Evolutionary conservation across 2,329 filamentous ascomycete genomes (phyloP).

Genomic region (Arachnomyces sp.): DNA sequence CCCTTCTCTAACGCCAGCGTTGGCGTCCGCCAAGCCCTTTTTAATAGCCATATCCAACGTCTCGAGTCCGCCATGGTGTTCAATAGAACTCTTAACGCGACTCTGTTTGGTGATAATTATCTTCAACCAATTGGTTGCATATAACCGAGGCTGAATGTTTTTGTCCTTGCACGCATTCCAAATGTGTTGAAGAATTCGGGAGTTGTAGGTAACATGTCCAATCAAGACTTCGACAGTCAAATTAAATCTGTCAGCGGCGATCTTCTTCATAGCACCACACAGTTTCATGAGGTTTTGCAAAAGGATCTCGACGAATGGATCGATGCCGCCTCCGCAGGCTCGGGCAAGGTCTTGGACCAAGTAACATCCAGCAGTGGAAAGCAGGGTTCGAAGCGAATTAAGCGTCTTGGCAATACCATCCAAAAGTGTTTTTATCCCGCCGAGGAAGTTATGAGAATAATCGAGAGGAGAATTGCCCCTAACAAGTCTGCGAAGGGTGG

Average conservation of each 20-base stretch:
- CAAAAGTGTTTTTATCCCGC: constrained; percentile 62
- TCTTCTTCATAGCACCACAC: constrained; percentile 84
- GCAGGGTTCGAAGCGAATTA: constrained; percentile 76
- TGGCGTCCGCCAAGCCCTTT: constrained; percentile 80
- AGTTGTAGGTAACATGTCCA: constrained; percentile 67
- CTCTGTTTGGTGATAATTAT: constrained; percentile 70
- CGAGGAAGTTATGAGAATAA: constrained; percentile 62
- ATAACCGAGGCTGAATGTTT: constrained; percentile 77
- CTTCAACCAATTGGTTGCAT: constrained; percentile 72
- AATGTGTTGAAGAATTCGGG: constrained; percentile 76
- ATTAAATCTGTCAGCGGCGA: constrained; percentile 76
- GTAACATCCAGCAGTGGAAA: constrained; percentile 77
- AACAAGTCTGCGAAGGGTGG: constrained; percentile 66
- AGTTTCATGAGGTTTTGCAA: constrained; percentile 86
- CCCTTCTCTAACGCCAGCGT: constrained; percentile 79
- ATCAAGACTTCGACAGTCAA: constrained; percentile 72
- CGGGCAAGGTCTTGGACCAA: constrained; percentile 77
- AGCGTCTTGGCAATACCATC: constrained; percentile 84
- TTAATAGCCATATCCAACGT: constrained; percentile 79
- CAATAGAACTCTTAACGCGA: constrained; percentile 62
- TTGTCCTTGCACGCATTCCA: constrained; percentile 80
- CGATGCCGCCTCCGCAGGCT: constrained; percentile 67
- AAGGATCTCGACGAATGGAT: constrained; percentile 81
- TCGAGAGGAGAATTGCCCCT: constrained; percentile 77
- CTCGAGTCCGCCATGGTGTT: constrained; percentile 76